A percentile compares a stretch with the other conserved stretches of the same genome.
These are phyloP conservation scores for Phytophthora parvispora DNA, from an alignment of 352 stramenopile species.

Conservation along the genomic window DNA sequence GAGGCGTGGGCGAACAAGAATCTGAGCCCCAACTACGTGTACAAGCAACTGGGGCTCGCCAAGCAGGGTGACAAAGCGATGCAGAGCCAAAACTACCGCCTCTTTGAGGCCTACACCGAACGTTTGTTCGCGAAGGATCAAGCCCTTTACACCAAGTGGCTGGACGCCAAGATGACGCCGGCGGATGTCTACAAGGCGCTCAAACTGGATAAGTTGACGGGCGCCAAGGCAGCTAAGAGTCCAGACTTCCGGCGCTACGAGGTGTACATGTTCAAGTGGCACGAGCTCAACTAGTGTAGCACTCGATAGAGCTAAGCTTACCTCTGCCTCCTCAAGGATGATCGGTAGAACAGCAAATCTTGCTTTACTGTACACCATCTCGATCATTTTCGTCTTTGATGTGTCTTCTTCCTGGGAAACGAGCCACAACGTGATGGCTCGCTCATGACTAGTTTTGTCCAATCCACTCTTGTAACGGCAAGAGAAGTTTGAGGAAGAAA, in stretches of 20 bases:
- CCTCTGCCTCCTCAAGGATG: too few relatives aligned
- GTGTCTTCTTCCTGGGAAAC: too few relatives aligned
- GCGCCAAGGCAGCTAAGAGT: neutral
- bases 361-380: too few relatives aligned
- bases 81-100: neutral
- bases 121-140: conserved; percentile 4
- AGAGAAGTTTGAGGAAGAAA: conserved; percentile 7
- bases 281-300: neutral
- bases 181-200: conserved; percentile 1
- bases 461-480: too few relatives aligned
- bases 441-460: too few relatives aligned
- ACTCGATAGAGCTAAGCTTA: too few relatives aligned
- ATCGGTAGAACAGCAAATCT: too few relatives aligned
- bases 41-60: conserved; percentile 6
- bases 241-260: conserved; percentile 1
- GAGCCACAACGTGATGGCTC: too few relatives aligned
- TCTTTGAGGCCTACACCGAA: neutral
- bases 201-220: neutral
- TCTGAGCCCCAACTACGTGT: neutral
- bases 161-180: neutral
- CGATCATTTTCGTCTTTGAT: too few relatives aligned
- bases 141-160: neutral
- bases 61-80: conserved; percentile 3
- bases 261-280: conserved; percentile 1
- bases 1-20: neutral